A percentile compares a stretch with the other conserved stretches of the same genome.
phyloP scores from a whole-genome alignment of 2,329 filamentous ascomycete species.

The Fusarium nygamai region DNA sequence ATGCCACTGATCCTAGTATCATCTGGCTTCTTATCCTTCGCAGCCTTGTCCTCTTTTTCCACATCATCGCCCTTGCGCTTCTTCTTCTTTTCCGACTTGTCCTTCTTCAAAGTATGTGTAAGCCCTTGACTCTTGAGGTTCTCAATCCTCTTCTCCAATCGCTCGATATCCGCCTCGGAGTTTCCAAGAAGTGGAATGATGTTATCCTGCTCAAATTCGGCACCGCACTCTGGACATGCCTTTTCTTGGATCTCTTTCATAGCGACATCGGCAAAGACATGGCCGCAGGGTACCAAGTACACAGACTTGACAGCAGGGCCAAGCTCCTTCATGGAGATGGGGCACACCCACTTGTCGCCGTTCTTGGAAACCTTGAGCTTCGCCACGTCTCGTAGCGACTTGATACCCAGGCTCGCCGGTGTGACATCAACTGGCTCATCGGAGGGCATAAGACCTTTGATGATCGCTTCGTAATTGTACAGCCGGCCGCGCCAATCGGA shows the following conservation, averaged over 20 bases:
- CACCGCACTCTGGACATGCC: conserved; percentile 77
- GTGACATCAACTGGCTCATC: conserved; percentile 65
- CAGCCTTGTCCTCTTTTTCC: conserved; percentile 58
- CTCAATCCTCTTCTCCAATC: conserved; percentile 72
- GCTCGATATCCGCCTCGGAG: conserved; percentile 74
- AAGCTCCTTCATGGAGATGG: conserved; percentile 86
- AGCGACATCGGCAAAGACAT: conserved; percentile 89
- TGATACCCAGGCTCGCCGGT: conserved; percentile 69
- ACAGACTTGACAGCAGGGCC: conserved; percentile 83
- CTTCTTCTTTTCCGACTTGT: conserved; percentile 71
- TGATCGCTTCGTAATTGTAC: conserved; percentile 93
- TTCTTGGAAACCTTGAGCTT: conserved; percentile 76
- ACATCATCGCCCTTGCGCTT: conserved; percentile 67
- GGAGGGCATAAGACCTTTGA: conserved; percentile 67
- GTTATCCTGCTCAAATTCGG: conserved; percentile 76
- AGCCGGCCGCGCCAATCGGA: conserved; percentile 86
- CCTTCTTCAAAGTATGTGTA: conserved; percentile 90
- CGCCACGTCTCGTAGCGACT: conserved; percentile 84
- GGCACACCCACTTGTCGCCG: conserved; percentile 78
- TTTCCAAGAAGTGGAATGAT: conserved; percentile 84
- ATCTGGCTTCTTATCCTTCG: conserved; percentile 51
- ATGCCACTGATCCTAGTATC: conserved; percentile 68
- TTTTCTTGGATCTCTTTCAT: conserved; percentile 80
- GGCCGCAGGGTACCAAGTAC: conserved; percentile 93
- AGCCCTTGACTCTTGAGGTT: conserved; percentile 77